Base-by-base conservation (phyloP, 306 rosid species). In the Hippophae gyantsensis region DNA sequence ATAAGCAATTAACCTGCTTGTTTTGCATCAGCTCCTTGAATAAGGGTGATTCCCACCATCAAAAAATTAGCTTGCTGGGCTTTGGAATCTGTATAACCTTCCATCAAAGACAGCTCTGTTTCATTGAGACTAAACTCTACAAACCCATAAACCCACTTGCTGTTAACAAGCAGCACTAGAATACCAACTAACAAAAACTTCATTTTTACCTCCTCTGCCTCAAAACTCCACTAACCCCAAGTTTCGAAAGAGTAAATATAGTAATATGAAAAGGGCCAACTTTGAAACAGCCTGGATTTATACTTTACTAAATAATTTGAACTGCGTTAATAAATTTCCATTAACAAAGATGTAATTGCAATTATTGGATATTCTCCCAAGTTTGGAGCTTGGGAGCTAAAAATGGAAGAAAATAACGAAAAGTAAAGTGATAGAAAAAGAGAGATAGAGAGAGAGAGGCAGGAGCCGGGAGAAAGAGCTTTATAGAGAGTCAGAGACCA, bases 31-130 rank as follows among this genome's bases (percentile, higher is more conserved):
- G 99, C 99, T 61, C 73, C 79, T 1, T 73, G 85, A 74, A 92
- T 73, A 72, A 92, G 95, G 58, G 95, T 92, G 58, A 92, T 88
- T 41, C 86, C 86, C 9, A 88, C 96, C 49, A 86, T 68, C 32
- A 86, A 67, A 71, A 71, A 67, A 62, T 46, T 67, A 4, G 38
- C 13, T 9, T 50, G 62, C 5, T 32, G 38, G 2, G 62, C 51
- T 46, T 59, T 66, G 32, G 88, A 79, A 54, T 65, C 74, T 69
- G 83, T 83, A 46, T 62, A 76, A 64, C 74, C 74, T 26, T 83
- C 93, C 60, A 80, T 53, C n/a, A 78, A 42, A 42, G 92, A 69
- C 32, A 76, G 26, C 65, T 84, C 89, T 52, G 96, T 85, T 79
- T 71, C 85, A 62, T 92, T 84, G 58, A 76, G 62, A 61, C 60